Conservation (phyloP, 345 rosid genomes). For the Clausena lansium region DNA sequence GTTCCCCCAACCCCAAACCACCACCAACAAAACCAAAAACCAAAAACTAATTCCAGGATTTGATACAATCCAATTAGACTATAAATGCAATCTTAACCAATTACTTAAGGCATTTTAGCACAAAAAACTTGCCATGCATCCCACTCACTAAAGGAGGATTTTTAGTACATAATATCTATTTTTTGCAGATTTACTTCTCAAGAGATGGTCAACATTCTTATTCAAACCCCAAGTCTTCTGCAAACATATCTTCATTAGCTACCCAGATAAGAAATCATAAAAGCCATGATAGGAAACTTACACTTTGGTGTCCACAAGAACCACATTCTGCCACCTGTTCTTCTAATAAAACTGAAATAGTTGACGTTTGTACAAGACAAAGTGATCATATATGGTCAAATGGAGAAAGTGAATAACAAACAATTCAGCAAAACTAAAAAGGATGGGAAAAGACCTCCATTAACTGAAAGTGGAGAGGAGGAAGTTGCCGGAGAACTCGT, state of each 20-base stretch:
- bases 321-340: constrained; percentile 23
- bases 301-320: constrained; percentile 33
- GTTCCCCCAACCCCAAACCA: no score
- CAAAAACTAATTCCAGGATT: background rate
- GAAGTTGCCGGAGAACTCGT: constrained; percentile 18
- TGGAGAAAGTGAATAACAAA: constrained; percentile 9
- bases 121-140: background rate
- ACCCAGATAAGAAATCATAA: constrained; percentile 7
- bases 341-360: constrained; percentile 26
- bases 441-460: constrained; percentile 19
- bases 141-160: background rate
- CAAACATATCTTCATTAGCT: background rate
- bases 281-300: constrained; percentile 25
- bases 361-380: constrained; percentile 5
- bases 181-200: constrained; percentile 3
- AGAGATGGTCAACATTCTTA: background rate
- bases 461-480: constrained; percentile 9
- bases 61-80: constrained; percentile 4
- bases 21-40: no score
- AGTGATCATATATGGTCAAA: background rate
- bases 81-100: background rate
- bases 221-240: background rate
- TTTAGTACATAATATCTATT: background rate
- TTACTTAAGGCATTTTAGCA: background rate
- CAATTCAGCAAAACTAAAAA: background rate